phyloP scores from a whole-genome alignment of 345 rosid genomes.

The Syzygium grande region DNA sequence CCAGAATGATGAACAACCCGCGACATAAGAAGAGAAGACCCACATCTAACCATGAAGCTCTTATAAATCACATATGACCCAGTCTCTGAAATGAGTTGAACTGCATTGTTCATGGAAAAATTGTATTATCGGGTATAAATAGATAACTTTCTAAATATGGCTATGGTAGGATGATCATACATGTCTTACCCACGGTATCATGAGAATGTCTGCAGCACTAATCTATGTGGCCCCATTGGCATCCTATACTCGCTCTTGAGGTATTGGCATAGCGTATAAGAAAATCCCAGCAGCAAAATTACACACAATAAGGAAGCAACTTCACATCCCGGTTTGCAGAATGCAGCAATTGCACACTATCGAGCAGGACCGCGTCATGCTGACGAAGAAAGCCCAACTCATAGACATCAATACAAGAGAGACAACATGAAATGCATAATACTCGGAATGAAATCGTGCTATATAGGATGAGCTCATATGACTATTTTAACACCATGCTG shows the following conservation, averaged over 20 bases:
- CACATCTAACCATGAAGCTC: not conserved
- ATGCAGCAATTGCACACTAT: not conserved
- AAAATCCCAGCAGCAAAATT: not conserved
- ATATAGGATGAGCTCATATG: not conserved
- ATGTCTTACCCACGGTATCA: not conserved
- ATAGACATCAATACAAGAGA: not conserved
- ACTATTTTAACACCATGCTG: not conserved
- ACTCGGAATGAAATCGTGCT: not conserved
- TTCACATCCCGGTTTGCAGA: not conserved
- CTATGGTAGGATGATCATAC: not conserved
- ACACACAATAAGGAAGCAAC: not conserved
- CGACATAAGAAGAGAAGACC: not conserved
- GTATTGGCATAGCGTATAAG: not conserved
- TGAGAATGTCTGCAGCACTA: not conserved
- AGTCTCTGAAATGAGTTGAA: not conserved
- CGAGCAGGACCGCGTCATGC: not conserved
- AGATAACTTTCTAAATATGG: not conserved
- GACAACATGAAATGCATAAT: not conserved
- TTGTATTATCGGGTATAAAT: not conserved
- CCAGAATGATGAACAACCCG: not conserved
- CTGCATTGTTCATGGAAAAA: not conserved
- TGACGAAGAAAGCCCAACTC: not conserved
- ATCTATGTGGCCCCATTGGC: not conserved
- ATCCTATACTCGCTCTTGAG: not conserved
- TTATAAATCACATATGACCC: not conserved